Evolutionary conservation across 129 eudicot genomes (phyloP).

Genomic region (Calendula officinalis): DNA sequence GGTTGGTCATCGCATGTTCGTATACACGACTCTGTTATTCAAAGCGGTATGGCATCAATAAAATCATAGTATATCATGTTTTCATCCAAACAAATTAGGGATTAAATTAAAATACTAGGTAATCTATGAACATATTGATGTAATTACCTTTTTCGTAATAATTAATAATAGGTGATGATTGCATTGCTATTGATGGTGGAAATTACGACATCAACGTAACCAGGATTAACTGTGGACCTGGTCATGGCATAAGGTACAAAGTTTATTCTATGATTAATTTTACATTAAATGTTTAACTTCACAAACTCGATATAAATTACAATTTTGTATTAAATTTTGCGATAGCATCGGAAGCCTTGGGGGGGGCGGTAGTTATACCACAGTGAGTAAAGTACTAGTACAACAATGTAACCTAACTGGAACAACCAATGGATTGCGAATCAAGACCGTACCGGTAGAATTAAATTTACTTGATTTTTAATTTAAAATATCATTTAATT

Average conservation of each 20-base stretch:
- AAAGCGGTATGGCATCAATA: background rate
- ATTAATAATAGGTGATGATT: slow-evolving; percentile 25
- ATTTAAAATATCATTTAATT: too few species aligned
- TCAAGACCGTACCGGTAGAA: slow-evolving; percentile 50
- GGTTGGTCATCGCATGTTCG: background rate
- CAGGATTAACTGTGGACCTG: slow-evolving; percentile 20
- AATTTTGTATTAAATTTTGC: background rate
- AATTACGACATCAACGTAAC: slow-evolving; percentile 27
- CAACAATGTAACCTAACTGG: slow-evolving; percentile 33
- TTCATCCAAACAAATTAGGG: background rate
- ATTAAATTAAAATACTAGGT: background rate
- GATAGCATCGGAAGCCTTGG: slow-evolving; percentile 53
- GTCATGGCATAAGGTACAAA: slow-evolving; percentile 35
- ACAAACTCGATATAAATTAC: too few species aligned
- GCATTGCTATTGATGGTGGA: slow-evolving; percentile 31
- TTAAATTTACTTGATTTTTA: background rate
- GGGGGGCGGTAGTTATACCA: background rate
- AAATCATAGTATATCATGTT: background rate
- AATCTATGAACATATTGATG: background rate
- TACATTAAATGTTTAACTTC: too few species aligned
- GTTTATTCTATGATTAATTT: background rate
- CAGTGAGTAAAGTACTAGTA: slow-evolving; percentile 35
- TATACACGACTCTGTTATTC: background rate
- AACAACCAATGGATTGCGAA: slow-evolving; percentile 43
- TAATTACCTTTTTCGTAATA: background rate